Base-by-base conservation (phyloP, 331 rosid genomes). In the Dryas integrifolia region DNA sequence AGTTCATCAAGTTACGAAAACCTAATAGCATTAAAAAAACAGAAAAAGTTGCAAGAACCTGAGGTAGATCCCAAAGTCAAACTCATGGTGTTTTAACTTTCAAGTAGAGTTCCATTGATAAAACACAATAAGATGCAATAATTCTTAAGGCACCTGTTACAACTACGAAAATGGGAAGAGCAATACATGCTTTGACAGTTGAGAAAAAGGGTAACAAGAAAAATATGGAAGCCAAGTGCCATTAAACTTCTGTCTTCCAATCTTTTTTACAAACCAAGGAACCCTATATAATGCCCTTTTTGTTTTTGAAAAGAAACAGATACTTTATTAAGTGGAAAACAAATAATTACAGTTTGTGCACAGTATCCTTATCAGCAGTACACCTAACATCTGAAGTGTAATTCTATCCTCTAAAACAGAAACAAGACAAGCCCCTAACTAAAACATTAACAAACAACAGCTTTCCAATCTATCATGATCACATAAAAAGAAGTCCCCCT, bases 1-100 rank as follows among this genome's bases (percentile, higher is more conserved):
- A 13, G 15, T 77, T 92, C 94, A 82, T 85, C 83, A 69, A 92
- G 59, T 21, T 92, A 88, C 80, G 77, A 65, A 87, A 92, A 86
- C 3, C 35, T 30, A 30, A 1, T 30, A 30, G 2, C 35, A 30
- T 30, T 30, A 30, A 2, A 30, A 30, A 30, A 21, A 21, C 24
- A 21, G 24, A 21, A 21, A 30, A 30, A 30, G 2, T 30, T 30
- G 2, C 35, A 30, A 82, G 9, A 44, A 44, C 48, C 96, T 92
- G 82, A 60, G 61, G 62, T 30, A 75, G 68, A 73, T 67, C 49
- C 52, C 58, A 75, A 74, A 48, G 48, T 70, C 53, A 72, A 69
- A 9, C 21, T 5, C 7, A n/a, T 11, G 6, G 14, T 26, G 13
- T 52, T 50, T 35, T 8, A 40, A 41, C 4, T 6, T 14, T 49